Evolutionary conservation across 345 rosid genomes (phyloP), one percentile per base, ranked within the genome.

Genomic region (Salix purpurea): DNA sequence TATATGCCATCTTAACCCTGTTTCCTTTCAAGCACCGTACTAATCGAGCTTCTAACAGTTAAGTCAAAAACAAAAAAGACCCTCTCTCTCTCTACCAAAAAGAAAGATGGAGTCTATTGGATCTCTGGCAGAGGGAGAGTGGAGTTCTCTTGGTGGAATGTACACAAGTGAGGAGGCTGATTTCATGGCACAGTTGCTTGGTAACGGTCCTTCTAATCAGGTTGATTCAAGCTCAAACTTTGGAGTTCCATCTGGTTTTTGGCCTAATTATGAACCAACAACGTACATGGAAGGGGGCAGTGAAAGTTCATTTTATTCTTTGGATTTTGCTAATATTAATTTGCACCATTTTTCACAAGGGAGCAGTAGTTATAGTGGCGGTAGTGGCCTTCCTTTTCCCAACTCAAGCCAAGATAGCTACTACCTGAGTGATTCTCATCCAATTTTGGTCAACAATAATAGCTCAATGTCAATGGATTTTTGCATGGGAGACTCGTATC

Each of bases 181-280:
- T 69, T 89, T 92, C 87, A 82, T 89, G 92, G 88, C 88, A 44
- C 90, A 90, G 36, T 81, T 92, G 82, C 89, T 90, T 2, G 85
- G 82, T 2, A 81, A 83, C 39, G 82, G 65, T 76, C 79, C 84
- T 26, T 69, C 84, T 13, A n/a, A n/a, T 1, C 76, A 77, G 69
- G 7, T 73, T 13, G 84, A 74, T 54, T 76, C 48, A 9, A 70
- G 28, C 44, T 75, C 82, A 4, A 73, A 71, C 65, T 69, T 72
- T 3, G 85, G 76, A 32, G 72, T 72, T 78, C 76, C 79, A 70
- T 77, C 84, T 7, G 23, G 65, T 40, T 77, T 70, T 72, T 80
- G 91, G 89, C 74, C 87, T 56, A 74, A 74, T 80, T 70, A 84
- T 84, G 83, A 77, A 61, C 79, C 87, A 78, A 74, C 81, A 76